A percentile compares a stretch with the other conserved stretches of the same genome.
Conservation (phyloP, 208 protist species). For the Leishmania arabica region DNA sequence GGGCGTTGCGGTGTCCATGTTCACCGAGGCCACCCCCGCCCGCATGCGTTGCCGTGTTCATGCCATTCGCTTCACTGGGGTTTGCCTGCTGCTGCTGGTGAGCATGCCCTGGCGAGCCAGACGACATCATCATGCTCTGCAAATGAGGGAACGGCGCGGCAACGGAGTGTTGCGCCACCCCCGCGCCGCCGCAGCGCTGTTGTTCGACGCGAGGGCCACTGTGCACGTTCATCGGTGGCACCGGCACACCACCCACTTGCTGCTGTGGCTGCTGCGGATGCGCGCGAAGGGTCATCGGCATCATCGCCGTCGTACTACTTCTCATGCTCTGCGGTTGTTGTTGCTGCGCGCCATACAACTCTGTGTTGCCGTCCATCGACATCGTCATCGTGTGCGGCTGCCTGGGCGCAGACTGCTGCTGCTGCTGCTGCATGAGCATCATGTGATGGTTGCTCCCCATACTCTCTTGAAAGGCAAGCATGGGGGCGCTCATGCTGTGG, state of each 20-base stretch:
- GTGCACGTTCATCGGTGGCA: not conserved
- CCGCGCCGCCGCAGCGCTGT: not conserved
- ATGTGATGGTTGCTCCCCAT: not conserved
- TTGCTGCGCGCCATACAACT: not conserved
- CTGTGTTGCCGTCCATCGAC: not conserved
- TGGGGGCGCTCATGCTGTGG: not conserved
- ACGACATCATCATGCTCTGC: constrained; percentile 5
- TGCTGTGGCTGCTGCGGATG: constrained; percentile 6
- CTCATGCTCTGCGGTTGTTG: not conserved
- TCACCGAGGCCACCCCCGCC: not conserved
- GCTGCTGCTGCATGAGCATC: not conserved
- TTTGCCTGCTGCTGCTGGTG: constrained; percentile 6
- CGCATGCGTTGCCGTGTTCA: not conserved
- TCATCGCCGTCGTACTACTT: not conserved
- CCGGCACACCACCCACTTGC: not conserved
- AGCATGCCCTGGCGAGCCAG: not conserved
- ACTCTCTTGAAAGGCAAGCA: not conserved
- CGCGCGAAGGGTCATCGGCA: not conserved
- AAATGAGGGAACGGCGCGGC: constrained; percentile 5
- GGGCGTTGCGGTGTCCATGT: not conserved
- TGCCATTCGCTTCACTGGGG: not conserved
- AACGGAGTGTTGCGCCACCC: not conserved
- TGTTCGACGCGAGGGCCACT: not conserved
- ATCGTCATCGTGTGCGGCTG: not conserved
- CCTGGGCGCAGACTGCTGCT: not conserved